These are phyloP conservation scores for Lunasporangiospora selenospora DNA, from an alignment of 192 early-diverging fungal genomes.

Conservation along the genomic window DNA sequence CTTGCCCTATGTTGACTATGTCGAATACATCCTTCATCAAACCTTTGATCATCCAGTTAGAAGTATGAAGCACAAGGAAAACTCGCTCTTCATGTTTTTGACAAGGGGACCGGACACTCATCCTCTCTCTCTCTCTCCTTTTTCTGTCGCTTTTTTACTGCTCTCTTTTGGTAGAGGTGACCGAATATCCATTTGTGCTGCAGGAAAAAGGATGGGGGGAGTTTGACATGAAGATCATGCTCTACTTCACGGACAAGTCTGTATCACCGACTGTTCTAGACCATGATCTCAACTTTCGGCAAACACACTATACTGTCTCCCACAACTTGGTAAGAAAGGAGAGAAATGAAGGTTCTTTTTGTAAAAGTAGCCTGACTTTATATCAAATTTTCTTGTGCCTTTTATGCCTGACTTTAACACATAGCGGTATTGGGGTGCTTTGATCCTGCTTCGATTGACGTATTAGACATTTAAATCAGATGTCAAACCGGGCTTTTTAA, in stretches of 20 bases:
- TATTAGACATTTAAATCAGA: slow-evolving; percentile 33
- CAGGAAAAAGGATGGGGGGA: slow-evolving; percentile 70
- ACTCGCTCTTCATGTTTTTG: neutral
- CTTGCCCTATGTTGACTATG: slow-evolving; percentile 54
- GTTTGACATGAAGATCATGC: slow-evolving; percentile 64
- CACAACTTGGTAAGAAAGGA: slow-evolving; percentile 54
- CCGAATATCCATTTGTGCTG: slow-evolving; percentile 56
- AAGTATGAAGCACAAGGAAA: slow-evolving; percentile 27
- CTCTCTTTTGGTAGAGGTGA: slow-evolving; percentile 43
- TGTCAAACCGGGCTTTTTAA: slow-evolving; percentile 31
- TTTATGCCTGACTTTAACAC: neutral
- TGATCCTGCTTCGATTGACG: slow-evolving; percentile 7
- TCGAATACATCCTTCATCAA: slow-evolving; percentile 58
- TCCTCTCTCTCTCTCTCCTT: neutral
- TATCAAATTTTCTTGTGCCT: neutral
- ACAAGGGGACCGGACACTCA: neutral
- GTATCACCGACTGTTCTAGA: slow-evolving; percentile 47
- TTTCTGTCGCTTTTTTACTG: neutral
- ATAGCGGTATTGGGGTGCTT: neutral
- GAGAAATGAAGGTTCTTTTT: no score
- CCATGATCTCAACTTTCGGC: slow-evolving; percentile 63
- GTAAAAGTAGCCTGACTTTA: no score
- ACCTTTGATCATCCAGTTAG: slow-evolving; percentile 53
- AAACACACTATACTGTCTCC: slow-evolving; percentile 50
- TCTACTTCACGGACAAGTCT: slow-evolving; percentile 56